These are phyloP conservation scores for Zalaria sp. DNA, from an alignment of 2,329 filamentous ascomycete species.

Conservation along the genomic window DNA sequence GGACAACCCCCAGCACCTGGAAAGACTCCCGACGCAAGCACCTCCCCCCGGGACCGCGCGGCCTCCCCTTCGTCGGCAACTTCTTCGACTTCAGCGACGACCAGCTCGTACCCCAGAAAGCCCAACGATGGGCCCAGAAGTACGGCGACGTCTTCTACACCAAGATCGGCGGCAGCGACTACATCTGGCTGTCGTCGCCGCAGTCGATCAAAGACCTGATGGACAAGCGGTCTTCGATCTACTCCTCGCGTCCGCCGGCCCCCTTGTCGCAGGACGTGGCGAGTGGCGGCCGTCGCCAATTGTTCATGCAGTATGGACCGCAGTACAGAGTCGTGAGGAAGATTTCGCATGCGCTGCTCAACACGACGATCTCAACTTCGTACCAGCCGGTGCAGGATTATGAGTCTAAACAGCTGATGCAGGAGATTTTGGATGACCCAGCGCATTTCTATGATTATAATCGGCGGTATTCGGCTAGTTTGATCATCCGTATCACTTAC, in stretches of 20 bases:
- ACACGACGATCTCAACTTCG: constrained; percentile 9
- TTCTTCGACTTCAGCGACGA: constrained; percentile 22
- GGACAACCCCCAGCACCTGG: constrained; percentile 1
- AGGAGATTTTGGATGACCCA: constrained; percentile 15
- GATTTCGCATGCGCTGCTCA: constrained; percentile 13
- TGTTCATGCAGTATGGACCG: constrained; percentile 15
- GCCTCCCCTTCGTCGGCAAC: constrained; percentile 25
- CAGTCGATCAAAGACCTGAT: constrained; percentile 10
- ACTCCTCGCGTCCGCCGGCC: constrained; percentile 9
- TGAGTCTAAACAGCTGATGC: constrained; percentile 5
- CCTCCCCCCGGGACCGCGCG: constrained; percentile 24
- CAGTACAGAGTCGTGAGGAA: constrained; percentile 13
- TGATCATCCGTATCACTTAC: constrained; percentile 21
- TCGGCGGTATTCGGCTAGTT: constrained; percentile 16
- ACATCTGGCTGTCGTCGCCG: constrained; percentile 22
- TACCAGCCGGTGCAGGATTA: constrained; percentile 15
- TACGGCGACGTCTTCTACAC: constrained; percentile 26
- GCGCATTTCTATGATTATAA: constrained; percentile 18
- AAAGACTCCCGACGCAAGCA: constrained; percentile 18
- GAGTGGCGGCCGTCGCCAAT: constrained; percentile 10
- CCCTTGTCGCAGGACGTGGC: constrained; percentile 23
- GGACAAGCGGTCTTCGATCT: constrained; percentile 9
- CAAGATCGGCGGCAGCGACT: constrained; percentile 26
- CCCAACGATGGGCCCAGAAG: constrained; percentile 19
- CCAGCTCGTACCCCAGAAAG: constrained; percentile 16